Evolutionary conservation across 257 asterid species (phyloP), one percentile per base, ranked within the genome.

Genomic region (Solanum bukasovii): DNA sequence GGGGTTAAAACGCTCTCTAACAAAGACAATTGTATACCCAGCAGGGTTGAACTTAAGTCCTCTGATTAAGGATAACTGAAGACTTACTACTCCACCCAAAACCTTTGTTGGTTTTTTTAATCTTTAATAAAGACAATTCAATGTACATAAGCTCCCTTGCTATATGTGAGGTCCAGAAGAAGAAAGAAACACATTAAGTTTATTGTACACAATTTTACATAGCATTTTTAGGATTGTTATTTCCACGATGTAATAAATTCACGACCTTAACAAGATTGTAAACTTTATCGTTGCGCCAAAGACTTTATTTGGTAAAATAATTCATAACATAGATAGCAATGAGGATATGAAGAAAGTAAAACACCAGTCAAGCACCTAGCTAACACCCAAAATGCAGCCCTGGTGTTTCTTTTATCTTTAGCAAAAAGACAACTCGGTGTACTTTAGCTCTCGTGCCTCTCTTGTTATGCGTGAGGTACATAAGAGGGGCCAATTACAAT

Each of bases 41-140:
- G 0, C 5, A n/a, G 1, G 16, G 6, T 2, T n/a, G 7, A 63
- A 4, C 31, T 4, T 29, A 13, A 27, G 9, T 12, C 3, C 2
- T 68, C 25, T 72, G 7, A 13, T 68, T 68, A 27, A 68, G 20
- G 21, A 13, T 68, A 7, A 68, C 4, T 31, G 37, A 13, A 68
- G 20, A 13, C 35, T 29, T 13, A 68, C 11, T 1, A 3, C 35
- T 13, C 11, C 37, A 3, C 2, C 21, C 21, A 68, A 68, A 68
- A 68, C 8, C 20, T 3, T 27, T 2, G 6, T 27, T 68, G 74
- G 14, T 27, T 71, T 16, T 71, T 72, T 9, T 16, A 18, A 9
- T 18, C 46, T 18, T 34, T 9, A 8, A 33, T 34, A 34, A 75
- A 40, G 83, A 2, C 6, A 75, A 9, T 7, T 37, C 33, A 12